These are phyloP conservation scores for Eucalyptus curtisii DNA, from an alignment of 345 rosid genomes.

Conservation along the genomic window DNA sequence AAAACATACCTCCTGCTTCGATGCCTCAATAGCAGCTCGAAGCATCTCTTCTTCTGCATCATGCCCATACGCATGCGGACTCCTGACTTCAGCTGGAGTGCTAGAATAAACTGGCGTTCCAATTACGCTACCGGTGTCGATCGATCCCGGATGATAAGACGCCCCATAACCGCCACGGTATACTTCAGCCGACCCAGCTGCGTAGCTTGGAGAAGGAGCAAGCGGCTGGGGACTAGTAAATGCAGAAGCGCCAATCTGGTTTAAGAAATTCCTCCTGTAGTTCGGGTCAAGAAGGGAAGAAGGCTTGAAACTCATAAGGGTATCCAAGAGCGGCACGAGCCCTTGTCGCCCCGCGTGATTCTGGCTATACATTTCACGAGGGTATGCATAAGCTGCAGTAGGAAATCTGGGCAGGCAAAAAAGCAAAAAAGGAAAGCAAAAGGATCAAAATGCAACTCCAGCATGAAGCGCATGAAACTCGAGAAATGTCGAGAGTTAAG, in stretches of 20 bases:
- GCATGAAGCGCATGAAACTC: neutral
- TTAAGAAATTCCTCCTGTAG: slow-evolving; percentile 53
- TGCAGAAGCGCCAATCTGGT: slow-evolving; percentile 39
- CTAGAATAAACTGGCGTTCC: slow-evolving; percentile 14
- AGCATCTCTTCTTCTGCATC: slow-evolving; percentile 68
- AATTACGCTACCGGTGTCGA: slow-evolving; percentile 2
- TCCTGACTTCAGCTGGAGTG: slow-evolving; percentile 15
- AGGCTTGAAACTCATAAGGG: slow-evolving; percentile 63
- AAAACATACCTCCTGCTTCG: slow-evolving; percentile 32
- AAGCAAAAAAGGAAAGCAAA: neutral
- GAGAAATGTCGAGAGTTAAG: neutral
- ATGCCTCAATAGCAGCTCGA: slow-evolving; percentile 74
- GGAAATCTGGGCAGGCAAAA: slow-evolving; percentile 23
- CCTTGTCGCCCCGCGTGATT: slow-evolving; percentile 18
- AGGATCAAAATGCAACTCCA: neutral
- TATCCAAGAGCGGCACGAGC: slow-evolving; percentile 43
- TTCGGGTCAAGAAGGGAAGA: slow-evolving; percentile 60
- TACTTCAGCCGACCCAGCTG: slow-evolving; percentile 15
- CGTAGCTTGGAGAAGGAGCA: slow-evolving; percentile 19
- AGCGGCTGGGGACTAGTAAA: slow-evolving; percentile 5
- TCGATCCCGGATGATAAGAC: slow-evolving; percentile 20
- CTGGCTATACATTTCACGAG: slow-evolving; percentile 19
- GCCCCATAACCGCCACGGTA: slow-evolving; percentile 15
- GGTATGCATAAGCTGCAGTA: slow-evolving; percentile 14
- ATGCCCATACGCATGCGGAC: slow-evolving; percentile 6